A percentile compares a stretch with the other conserved stretches of the same genome.
phyloP scores from a whole-genome alignment of 192 early-diverging fungal genomes.

The Rhizoclosmatium globosum region DNA sequence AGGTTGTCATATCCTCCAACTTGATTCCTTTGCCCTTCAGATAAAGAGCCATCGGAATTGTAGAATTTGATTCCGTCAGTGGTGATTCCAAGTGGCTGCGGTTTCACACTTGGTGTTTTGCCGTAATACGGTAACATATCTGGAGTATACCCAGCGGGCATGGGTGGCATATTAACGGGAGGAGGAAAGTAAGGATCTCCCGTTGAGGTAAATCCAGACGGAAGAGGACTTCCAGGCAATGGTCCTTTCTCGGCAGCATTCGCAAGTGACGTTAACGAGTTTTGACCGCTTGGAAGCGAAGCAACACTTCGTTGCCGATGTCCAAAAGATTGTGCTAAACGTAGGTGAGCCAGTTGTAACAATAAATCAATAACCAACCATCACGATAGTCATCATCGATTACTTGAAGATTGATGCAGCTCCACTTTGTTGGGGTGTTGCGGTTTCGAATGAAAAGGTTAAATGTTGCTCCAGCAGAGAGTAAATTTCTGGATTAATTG shows the following conservation, averaged over 20 bases:
- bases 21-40: constrained; percentile 49
- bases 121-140: constrained; percentile 60
- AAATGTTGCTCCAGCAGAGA: constrained; percentile 56
- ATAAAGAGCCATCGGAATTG: constrained; percentile 46
- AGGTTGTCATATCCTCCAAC: constrained; percentile 64
- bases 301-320: neutral
- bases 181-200: constrained; percentile 68
- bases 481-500: constrained; percentile 10
- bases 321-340: neutral
- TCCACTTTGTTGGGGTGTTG: constrained; percentile 50
- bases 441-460: constrained; percentile 58
- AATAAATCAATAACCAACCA: constrained; percentile 40
- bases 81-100: constrained; percentile 59
- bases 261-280: neutral
- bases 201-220: constrained; percentile 53
- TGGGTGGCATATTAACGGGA: constrained; percentile 55
- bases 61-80: constrained; percentile 60
- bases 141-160: constrained; percentile 59
- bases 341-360: neutral
- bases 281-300: neutral
- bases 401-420: constrained; percentile 63
- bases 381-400: constrained; percentile 67
- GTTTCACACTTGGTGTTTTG: constrained; percentile 55
- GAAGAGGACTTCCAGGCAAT: constrained; percentile 35
- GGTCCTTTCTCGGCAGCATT: neutral